Base-by-base conservation (phyloP, 192 early-diverging fungal genomes). In the Umbelopsis isabellina region DNA sequence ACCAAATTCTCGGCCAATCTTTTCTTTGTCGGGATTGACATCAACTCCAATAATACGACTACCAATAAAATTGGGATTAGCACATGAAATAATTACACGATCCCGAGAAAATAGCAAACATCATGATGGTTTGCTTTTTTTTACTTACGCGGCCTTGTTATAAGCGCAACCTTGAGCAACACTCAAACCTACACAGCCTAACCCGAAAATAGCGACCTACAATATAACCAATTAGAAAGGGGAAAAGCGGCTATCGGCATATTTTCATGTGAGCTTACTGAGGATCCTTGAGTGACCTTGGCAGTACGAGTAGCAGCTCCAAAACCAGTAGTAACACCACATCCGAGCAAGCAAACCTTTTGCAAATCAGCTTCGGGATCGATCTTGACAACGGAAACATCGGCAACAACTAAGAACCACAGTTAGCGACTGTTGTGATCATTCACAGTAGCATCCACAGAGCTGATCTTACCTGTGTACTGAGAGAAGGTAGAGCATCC, bases 241-340 rank as follows among this genome's bases (percentile, higher is more conserved):
- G 18, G 18, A 65, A 9, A 21, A 18, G 18, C 49, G 18, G 0
- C 7, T 21, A 66, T 66, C 45, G 50, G 11, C 23, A 27, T 33
- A 49, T n/a, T 11, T 49, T 30, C 13, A 1, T 30, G 4, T 20
- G 18, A 30, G 41, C 72, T 58, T 67, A 78, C 84, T 0, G 82
- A 79, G 18, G 88, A 83, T 46, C 91, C 93, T 48, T 88, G 80
- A 44, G 91, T 90, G 10, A 97, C 92, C 80, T 96, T 94, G 53
- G 95, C 97, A 8, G 97, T 96, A 74, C 92, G 92, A 49, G 93
- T 89, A 53, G 92, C 96, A 33, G 97, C 97, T 35, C 97, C 97
- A 80, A 93, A 99, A 30, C 95, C 97, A 21, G 97, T 99, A 22
- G 97, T 96, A 46, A 99, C 89, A 37, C 96, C 97, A 74, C 97